A percentile compares a stretch with the other conserved stretches of the same genome.
phyloP scores from a whole-genome alignment of 225 moss, liverwort and hornwort species.

The Neckera pumila region DNA sequence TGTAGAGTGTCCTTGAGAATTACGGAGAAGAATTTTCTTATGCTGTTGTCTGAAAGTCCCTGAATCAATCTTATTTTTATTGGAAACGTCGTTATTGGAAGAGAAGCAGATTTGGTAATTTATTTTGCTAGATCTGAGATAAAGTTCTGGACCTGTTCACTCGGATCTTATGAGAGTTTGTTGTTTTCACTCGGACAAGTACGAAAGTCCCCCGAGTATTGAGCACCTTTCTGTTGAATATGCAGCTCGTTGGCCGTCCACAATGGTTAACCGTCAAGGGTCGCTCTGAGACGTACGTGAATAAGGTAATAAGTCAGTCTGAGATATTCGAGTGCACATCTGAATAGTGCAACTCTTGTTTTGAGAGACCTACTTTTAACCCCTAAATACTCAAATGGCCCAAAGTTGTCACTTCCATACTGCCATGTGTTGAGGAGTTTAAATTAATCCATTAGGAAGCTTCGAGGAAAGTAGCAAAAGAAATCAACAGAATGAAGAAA shows the following conservation, averaged over 20 bases:
- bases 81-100: background rate
- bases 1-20: background rate
- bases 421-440: background rate
- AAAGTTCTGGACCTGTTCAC: background rate
- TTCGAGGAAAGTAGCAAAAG: background rate
- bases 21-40: background rate
- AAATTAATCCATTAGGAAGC: background rate
- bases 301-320: slow-evolving; percentile 22
- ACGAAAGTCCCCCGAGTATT: background rate
- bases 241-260: slow-evolving; percentile 83
- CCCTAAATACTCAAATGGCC: background rate
- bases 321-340: background rate
- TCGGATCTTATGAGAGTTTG: background rate
- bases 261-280: slow-evolving; percentile 87
- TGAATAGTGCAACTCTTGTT: background rate
- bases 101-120: background rate
- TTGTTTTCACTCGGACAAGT: background rate
- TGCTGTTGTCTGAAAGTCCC: background rate
- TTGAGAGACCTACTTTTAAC: background rate
- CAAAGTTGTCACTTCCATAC: background rate
- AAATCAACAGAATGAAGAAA: background rate
- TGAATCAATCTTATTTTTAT: background rate
- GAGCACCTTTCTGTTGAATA: background rate
- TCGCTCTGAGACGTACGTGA: slow-evolving; percentile 66
- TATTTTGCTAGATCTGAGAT: background rate